Base-by-base conservation (phyloP, 2,329 filamentous ascomycete species). In the Neopestalotiopsis clavispora region DNA sequence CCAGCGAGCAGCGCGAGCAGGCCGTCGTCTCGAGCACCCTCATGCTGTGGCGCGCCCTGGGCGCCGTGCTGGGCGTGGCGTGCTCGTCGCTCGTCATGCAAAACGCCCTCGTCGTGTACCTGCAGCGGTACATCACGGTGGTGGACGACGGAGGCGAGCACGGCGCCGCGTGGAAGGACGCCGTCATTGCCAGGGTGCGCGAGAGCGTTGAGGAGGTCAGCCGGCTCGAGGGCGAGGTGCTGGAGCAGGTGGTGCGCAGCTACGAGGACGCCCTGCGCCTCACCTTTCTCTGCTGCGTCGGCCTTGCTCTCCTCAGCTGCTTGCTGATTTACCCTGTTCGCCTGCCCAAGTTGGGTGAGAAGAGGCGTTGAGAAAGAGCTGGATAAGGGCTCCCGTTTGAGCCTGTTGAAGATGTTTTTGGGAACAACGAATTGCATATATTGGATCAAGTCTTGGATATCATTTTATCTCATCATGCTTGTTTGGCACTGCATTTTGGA, bases 21-120 rank as follows among this genome's bases (percentile, higher is more conserved):
- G 91, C 91, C 14, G 89, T 92, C 56, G 89, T 90, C 13, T 92
- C 91, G 1, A 89, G 87, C 66, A 94, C 92, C 0, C 81, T 95
- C 70, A 86, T 91, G 20, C 81, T 95, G 20, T 94, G 91, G 89
- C 86, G 92, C 67, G 89, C 88, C 69, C 79, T 95, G 4, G 93
- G 92, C 6, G 87, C 86, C 68, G 92, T 95, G 1, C 84, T 94
- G 75, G 93, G 92, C n/a, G 87, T 95, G 59, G 89, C 92, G 0
- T 82, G 86, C 66, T 92, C 89, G 72, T 92, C 90, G 76, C 84
- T 94, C 68, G 87, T 94, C 7, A 82, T 95, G 70, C 92, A 95
- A 80, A 94, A 94, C 74, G 85, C 88, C 0, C 81, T 95, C 65
- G 80, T 87, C 9, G 80, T 84, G 20, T 91, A 90, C 72, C 83